phyloP scores from a whole-genome alignment of 805 yeast genomes.

The Blastobotrys chiropterorum region DNA sequence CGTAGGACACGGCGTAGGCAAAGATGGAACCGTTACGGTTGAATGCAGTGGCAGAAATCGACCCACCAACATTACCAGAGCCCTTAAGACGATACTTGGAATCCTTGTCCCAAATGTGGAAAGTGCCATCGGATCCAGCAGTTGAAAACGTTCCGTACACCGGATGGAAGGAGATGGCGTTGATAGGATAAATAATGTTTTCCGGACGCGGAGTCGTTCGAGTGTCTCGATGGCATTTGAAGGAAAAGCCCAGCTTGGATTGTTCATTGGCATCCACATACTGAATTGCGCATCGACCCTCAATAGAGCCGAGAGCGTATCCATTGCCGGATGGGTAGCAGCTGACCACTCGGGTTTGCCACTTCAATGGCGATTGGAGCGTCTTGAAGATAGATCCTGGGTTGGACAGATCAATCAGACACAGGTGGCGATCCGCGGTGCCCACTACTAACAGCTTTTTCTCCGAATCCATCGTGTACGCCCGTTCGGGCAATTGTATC shows the following conservation, averaged over 20 bases:
- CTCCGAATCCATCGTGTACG: constrained; percentile 78
- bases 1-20: constrained; percentile 90
- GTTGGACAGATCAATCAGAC: constrained; percentile 63
- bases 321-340: constrained; percentile 93
- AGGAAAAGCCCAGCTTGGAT: constrained; percentile 69
- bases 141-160: constrained; percentile 85
- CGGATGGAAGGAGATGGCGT: constrained; percentile 82
- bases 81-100: constrained; percentile 81
- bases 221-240: constrained; percentile 86
- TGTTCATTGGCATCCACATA: constrained; percentile 61
- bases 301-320: constrained; percentile 86
- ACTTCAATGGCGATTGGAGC: constrained; percentile 70
- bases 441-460: constrained; percentile 85
- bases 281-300: constrained; percentile 93
- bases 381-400: constrained; percentile 80
- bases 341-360: constrained; percentile 76
- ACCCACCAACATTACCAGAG: constrained; percentile 49
- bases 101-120: constrained; percentile 95
- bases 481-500: constrained; percentile 80
- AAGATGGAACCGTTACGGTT: constrained; percentile 76
- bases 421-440: constrained; percentile 82
- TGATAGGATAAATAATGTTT: constrained; percentile 69
- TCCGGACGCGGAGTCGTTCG: constrained; percentile 43
- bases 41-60: constrained; percentile 74
- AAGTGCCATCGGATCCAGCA: constrained; percentile 91